Percentiles rank a stretch among this genome's conserved stretches.
These are phyloP conservation scores for Quercus robur DNA, from an alignment of 306 rosid genomes.

Conservation along the genomic window DNA sequence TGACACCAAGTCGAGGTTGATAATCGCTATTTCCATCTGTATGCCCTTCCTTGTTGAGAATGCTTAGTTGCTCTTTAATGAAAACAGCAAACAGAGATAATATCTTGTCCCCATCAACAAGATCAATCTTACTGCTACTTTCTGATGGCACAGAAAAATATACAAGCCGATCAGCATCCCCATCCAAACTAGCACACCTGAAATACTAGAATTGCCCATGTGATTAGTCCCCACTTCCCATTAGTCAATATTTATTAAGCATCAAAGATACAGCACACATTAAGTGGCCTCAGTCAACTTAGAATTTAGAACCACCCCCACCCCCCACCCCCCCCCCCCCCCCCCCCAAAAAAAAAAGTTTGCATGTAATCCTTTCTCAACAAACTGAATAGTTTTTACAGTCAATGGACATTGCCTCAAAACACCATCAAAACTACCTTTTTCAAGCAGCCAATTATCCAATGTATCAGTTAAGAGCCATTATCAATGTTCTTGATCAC, in stretches of 20 bases:
- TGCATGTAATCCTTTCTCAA: background rate
- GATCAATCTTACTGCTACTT: conserved; percentile 53
- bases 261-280: background rate
- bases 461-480: no score
- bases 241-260: background rate
- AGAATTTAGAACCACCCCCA: background rate
- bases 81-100: conserved; percentile 77
- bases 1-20: conserved; percentile 62
- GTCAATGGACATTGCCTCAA: background rate
- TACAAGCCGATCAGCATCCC: conserved; percentile 95
- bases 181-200: conserved; percentile 98
- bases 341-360: background rate
- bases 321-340: background rate
- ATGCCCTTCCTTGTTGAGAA: conserved; percentile 46
- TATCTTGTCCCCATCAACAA: conserved; percentile 93
- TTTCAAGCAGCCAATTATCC: background rate
- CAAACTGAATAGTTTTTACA: background rate
- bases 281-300: no score
- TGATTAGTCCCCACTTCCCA: conserved; percentile 15
- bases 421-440: background rate
- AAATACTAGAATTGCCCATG: conserved; percentile 49
- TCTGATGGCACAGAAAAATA: conserved; percentile 62
- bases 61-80: conserved; percentile 67
- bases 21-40: conserved; percentile 14
- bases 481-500: no score